These are phyloP conservation scores for Ulmus americana DNA, from an alignment of 331 rosid genomes.

Conservation along the genomic window DNA sequence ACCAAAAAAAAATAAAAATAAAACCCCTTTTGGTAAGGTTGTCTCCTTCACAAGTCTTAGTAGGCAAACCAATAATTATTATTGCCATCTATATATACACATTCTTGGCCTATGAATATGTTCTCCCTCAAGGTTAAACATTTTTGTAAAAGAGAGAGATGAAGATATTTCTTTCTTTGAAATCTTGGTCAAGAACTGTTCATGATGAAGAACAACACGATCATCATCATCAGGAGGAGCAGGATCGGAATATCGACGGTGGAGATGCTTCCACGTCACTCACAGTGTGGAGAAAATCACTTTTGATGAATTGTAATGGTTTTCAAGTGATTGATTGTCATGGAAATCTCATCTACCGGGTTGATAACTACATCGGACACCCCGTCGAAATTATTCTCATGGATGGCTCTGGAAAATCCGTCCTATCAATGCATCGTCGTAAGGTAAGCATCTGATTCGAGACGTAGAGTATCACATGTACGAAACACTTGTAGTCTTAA, in stretches of 20 bases:
- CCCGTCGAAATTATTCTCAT: conserved; percentile 69
- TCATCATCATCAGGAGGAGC: conserved; percentile 3
- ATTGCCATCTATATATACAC: not conserved
- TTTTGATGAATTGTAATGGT: conserved; percentile 60
- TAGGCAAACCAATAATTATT: not conserved
- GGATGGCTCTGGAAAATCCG: conserved; percentile 64
- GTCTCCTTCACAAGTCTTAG: conserved; percentile 8
- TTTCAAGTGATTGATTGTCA: conserved; percentile 70
- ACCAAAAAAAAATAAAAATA: no score
- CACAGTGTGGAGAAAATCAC: conserved; percentile 82
- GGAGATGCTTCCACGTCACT: conserved; percentile 27
- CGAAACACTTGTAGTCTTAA: not conserved
- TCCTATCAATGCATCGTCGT: conserved; percentile 62
- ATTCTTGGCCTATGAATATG: conserved; percentile 4
- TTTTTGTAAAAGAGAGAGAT: conserved; percentile 1
- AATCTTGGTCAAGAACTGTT: conserved; percentile 49
- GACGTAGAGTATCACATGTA: not conserved
- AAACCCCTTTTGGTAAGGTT: conserved; percentile 25
- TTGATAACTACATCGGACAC: conserved; percentile 59
- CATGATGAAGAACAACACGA: conserved; percentile 42
- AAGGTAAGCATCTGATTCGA: conserved; percentile 30
- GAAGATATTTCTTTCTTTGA: conserved; percentile 41
- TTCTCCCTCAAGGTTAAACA: not conserved
- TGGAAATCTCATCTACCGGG: conserved; percentile 72
- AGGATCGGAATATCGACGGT: conserved; percentile 4